These are phyloP conservation scores for Pichia insulana DNA, from an alignment of 805 yeast species.

Conservation along the genomic window DNA sequence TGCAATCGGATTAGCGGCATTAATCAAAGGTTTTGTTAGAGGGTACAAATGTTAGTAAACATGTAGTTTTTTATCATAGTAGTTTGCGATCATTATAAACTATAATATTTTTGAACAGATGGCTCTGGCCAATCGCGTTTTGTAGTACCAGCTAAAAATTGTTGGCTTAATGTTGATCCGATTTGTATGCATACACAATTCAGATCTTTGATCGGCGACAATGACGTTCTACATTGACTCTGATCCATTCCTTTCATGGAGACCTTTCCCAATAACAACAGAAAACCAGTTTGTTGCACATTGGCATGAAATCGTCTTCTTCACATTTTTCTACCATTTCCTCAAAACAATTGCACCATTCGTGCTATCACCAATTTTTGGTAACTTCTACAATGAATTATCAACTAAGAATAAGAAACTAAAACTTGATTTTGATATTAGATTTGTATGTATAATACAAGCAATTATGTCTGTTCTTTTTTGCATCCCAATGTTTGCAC, in stretches of 20 bases:
- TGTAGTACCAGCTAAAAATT: too few species aligned
- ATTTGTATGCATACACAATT: too few species aligned
- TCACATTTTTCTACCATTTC: conserved; percentile 51
- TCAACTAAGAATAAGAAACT: conserved; percentile 34
- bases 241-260: conserved; percentile 36
- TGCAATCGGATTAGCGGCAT: conserved; percentile 66
- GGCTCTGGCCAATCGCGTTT: background rate
- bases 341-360: conserved; percentile 46
- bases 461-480: conserved; percentile 53
- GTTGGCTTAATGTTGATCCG: too few species aligned
- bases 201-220: background rate
- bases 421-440: conserved; percentile 77
- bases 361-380: conserved; percentile 41
- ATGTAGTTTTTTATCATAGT: too few species aligned
- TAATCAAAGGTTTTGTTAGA: conserved; percentile 25
- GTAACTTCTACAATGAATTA: conserved; percentile 36
- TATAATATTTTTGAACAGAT: too few species aligned
- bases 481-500: conserved; percentile 58
- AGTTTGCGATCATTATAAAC: too few species aligned
- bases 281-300: conserved; percentile 41
- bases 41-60: conserved; percentile 15
- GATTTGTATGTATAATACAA: conserved; percentile 82
- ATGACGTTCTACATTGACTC: conserved; percentile 20
- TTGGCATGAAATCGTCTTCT: conserved; percentile 63
- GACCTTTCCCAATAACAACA: conserved; percentile 41